Conservation (phyloP, 148 eudicot genomes). For the Rhododendron vialii region DNA sequence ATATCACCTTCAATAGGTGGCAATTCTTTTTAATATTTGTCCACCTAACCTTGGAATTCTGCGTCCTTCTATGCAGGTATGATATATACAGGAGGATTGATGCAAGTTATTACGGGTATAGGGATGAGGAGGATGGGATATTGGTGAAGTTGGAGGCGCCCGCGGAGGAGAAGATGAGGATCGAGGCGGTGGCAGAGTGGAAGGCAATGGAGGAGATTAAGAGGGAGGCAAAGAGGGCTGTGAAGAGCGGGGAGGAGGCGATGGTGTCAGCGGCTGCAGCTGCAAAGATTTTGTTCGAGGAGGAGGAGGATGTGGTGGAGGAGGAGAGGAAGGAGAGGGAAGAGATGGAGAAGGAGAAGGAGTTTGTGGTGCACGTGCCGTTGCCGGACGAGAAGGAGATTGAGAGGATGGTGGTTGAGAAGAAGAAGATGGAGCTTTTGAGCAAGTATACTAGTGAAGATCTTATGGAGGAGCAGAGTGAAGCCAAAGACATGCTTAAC, state of each 20-base stretch:
- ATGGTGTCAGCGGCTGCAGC: slow-evolving; percentile 28
- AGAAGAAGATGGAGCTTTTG: slow-evolving; percentile 91
- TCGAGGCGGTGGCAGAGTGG: slow-evolving; percentile 65
- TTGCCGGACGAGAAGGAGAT: slow-evolving; percentile 93
- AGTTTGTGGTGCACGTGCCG: slow-evolving; percentile 90
- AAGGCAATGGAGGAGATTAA: slow-evolving; percentile 78
- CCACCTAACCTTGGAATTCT: background rate
- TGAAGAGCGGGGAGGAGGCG: slow-evolving; percentile 81
- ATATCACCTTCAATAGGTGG: background rate
- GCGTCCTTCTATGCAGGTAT: slow-evolving; percentile 28
- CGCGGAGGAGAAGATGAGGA: slow-evolving; percentile 73
- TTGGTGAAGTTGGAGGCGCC: slow-evolving; percentile 68
- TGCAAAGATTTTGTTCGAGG: slow-evolving; percentile 53
- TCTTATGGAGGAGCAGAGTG: slow-evolving; percentile 72
- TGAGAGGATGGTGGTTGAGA: slow-evolving; percentile 83
- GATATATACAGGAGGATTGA: slow-evolving; percentile 84
- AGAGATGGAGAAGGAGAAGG: slow-evolving; percentile 47
- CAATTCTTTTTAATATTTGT: background rate
- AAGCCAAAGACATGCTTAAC: slow-evolving; percentile 87
- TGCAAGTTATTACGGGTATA: slow-evolving; percentile 85
- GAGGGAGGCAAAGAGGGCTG: slow-evolving; percentile 74
- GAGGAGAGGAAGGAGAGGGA: slow-evolving; percentile 53
- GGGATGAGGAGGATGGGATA: slow-evolving; percentile 93
- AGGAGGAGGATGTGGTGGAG: slow-evolving; percentile 83
- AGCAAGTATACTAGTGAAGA: slow-evolving; percentile 72